Base-by-base conservation (phyloP, 2,329 filamentous ascomycete species). In the Emergomyces orientalis region DNA sequence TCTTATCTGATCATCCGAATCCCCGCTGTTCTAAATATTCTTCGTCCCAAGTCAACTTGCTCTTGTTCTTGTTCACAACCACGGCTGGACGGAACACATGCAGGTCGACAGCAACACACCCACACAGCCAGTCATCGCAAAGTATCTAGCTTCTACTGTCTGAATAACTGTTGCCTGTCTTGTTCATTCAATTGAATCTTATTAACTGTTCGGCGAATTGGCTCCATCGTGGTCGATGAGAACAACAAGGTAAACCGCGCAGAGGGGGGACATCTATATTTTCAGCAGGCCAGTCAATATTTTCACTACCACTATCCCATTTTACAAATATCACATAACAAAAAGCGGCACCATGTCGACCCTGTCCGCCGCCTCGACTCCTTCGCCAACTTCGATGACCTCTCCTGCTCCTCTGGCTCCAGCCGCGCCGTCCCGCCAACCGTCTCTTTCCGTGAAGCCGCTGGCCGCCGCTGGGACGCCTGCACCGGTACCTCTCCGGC, bases 371-470 rank as follows among this genome's bases (percentile, higher is more conserved):
- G 69, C 63, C 71, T 70, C 74, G 63, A 76, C 74, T 13, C 71
- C 74, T n/a, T 75, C 75, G 14, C 71, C 76, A 55, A 72, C 73
- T 62, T 71, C 75, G 59, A 71, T 76, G 57, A 71, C 73, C 62
- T 73, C 74, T 47, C 74, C 76, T 59, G 66, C 74, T 45, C 68
- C 71, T 41, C 62, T 73, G 51, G 70, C 70, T 58, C 72, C 74
- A 49, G 74, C 73, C 27, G 62, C 63, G 30, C 37, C 49, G 22
- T 51, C 61, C 4, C 61, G 51, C 68, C 74, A 60, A 66, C 72
- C 59, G 1, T 43, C 64, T 8, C 65, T 80, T 63, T 77, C 75
- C 17, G 69, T 73, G 63, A 75, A 76, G 64, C 73, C 75, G 39
- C 55, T 69, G 34, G 68, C 72, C 41, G 68, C 72, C 41, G 69